Base-by-base conservation (phyloP, 371 early-diverging fungal species). In the Polyrhizophydium stewartii region DNA sequence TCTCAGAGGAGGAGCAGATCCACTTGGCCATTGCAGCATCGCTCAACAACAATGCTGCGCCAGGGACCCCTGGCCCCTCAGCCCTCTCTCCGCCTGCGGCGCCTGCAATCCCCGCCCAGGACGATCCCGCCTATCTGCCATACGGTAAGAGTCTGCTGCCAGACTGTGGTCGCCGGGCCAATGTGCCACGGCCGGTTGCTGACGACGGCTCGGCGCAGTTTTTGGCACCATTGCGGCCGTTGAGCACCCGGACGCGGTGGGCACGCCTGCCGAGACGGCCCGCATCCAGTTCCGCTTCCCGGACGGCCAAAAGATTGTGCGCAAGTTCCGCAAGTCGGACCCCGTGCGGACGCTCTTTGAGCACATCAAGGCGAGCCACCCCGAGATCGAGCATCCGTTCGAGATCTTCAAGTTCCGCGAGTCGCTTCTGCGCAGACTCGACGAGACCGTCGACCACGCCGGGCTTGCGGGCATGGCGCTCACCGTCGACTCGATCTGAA, bases 1-100 rank as follows among this genome's bases (percentile, higher is more conserved):
- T 94, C 85, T 83, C 87, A 16, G 96, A 95, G 74, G 96, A 94
- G 37, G 96, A 96, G 62, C 92, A 92, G 62, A 68, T 94, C 30
- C 81, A 85, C 32, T 85, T 89, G 19, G 94, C 94, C 17, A 84
- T 94, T 60, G 83, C 80, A 35, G 91, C 90, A 1, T 78, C 76
- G 19, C 43, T 81, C 59, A 62, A 57, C 7, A 35, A 57, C 22
- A 46, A 10, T 22, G 51, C 35, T 32, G 38, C 27, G n/a, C 24
- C 40, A 30, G 10, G 37, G 13, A 37, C 21, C 49, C 3, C 7
- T 16, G 25, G 7, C 28, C 47, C 38, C 10, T 25, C 52, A 13
- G n/a, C 35, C 24, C 9, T 21, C 21, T n/a, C 30, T 30, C 13
- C 30, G 21, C 52, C 32, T 27, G 52, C 52, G 9, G 52, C 52